Evolutionary conservation across 495 filamentous ascomycete species (phyloP).

Genomic region (Podospora pseudoanserina): DNA sequence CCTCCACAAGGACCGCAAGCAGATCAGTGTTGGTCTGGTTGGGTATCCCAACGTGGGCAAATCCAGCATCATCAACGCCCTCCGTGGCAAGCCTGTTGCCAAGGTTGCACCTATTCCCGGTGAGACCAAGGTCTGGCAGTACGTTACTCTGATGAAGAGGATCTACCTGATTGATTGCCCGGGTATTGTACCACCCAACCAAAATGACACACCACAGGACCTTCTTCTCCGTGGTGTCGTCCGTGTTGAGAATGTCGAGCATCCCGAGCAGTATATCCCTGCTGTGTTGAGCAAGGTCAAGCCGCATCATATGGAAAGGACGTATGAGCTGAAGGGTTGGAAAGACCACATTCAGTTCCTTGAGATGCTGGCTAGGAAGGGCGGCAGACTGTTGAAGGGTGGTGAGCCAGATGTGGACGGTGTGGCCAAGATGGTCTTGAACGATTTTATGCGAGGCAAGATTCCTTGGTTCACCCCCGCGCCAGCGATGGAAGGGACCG

Average conservation of each 20-base stretch:
- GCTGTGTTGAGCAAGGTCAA: constrained; percentile 77
- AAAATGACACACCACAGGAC: constrained; percentile 76
- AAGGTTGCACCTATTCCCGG: constrained; percentile 95
- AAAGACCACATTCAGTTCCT: constrained; percentile 75
- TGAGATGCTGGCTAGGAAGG: constrained; percentile 81
- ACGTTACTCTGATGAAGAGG: constrained; percentile 92
- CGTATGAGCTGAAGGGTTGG: constrained; percentile 80
- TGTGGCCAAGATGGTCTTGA: constrained; percentile 89
- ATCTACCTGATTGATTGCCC: constrained; percentile 98
- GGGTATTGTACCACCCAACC: constrained; percentile 87
- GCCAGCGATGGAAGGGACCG: constrained; percentile 56
- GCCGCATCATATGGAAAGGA: constrained; percentile 82
- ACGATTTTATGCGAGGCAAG: constrained; percentile 92
- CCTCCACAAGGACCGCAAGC: constrained; percentile 85
- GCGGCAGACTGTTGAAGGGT: constrained; percentile 77
- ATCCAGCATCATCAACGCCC: constrained; percentile 87
- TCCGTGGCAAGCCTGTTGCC: constrained; percentile 88
- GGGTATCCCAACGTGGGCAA: constrained; percentile 77
- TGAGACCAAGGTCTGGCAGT: constrained; percentile 89
- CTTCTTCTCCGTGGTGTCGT: constrained; percentile 91
- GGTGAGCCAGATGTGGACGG: constrained; percentile 91
- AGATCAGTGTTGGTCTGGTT: constrained; percentile 84
- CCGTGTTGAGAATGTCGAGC: constrained; percentile 88
- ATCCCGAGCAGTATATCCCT: constrained; percentile 91
- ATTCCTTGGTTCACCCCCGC: constrained; percentile 92